Evolutionary conservation across 108 stramenopile genomes (phyloP).

Genomic region (Aureococcus anophagefferens): DNA sequence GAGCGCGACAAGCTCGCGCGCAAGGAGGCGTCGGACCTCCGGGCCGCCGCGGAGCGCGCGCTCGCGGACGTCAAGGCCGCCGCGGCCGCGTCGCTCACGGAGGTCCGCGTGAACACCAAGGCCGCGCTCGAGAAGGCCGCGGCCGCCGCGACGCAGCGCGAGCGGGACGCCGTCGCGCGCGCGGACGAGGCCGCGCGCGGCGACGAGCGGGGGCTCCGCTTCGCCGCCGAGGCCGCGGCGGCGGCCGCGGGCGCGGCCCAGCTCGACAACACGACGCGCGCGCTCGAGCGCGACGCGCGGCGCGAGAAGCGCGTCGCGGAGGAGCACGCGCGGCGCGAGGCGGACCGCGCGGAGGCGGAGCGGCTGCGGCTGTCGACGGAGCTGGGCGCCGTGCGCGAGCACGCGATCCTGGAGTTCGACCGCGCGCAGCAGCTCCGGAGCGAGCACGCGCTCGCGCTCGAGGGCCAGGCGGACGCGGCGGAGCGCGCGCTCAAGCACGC

Average conservation of each 20-base stretch:
- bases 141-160: no score
- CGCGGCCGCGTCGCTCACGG: conserved; percentile 1
- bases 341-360: conserved; percentile 6
- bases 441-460: no score
- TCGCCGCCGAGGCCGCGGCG: no score
- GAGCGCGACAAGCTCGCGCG: conserved; percentile 1
- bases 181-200: no score
- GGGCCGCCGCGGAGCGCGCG: conserved; percentile 3
- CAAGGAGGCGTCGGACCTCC: conserved; percentile 2
- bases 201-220: no score
- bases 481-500: no score
- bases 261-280: no score
- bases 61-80: conserved; percentile 1
- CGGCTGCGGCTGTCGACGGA: neutral
- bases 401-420: conserved; percentile 1
- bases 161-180: no score
- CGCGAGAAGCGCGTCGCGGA: neutral
- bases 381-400: neutral
- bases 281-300: no score
- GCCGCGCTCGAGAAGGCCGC: conserved; percentile 3
- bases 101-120: conserved; percentile 2
- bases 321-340: neutral
- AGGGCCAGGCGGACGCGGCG: no score
- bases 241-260: no score
- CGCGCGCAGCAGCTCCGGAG: neutral